phyloP scores from a whole-genome alignment of 2,329 filamentous ascomycete genomes.

The Lachnellula suecica region DNA sequence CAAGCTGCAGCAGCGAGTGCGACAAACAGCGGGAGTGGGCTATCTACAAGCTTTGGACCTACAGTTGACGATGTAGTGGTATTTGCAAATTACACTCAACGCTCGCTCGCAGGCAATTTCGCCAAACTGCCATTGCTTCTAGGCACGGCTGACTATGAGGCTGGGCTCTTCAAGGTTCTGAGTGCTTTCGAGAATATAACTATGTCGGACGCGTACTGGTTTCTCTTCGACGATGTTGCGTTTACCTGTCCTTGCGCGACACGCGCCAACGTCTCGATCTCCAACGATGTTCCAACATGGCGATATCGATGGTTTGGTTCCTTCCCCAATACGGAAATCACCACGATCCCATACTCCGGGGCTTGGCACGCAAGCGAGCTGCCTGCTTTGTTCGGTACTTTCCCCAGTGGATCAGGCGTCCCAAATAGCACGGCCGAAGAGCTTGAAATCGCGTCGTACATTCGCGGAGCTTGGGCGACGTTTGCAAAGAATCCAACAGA shows the following conservation, averaged over 20 bases:
- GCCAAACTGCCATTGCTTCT: conserved; percentile 14
- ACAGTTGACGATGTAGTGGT: conserved; percentile 15
- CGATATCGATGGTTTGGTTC: conserved; percentile 33
- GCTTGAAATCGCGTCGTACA: conserved; percentile 24
- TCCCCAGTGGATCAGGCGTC: background rate
- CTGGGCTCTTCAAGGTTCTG: conserved; percentile 14
- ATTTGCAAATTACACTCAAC: conserved; percentile 16
- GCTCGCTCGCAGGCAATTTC: conserved; percentile 3
- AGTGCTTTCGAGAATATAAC: background rate
- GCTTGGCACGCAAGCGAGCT: conserved; percentile 27
- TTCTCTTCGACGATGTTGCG: background rate
- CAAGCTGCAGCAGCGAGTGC: conserved; percentile 2
- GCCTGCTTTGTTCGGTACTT: background rate
- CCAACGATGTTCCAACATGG: conserved; percentile 26
- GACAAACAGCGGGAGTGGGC: background rate
- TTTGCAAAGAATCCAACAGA: conserved; percentile 35
- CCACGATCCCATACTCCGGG: conserved; percentile 17
- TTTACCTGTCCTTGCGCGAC: background rate
- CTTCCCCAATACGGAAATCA: conserved; percentile 30
- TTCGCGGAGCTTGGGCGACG: conserved; percentile 34
- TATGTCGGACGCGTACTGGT: background rate
- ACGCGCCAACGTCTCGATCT: background rate
- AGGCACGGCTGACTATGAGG: conserved; percentile 27
- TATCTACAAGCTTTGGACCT: conserved; percentile 11
- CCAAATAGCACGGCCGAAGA: conserved; percentile 26